These are phyloP conservation scores for Daldinia vernicosa DNA, from an alignment of 495 filamentous ascomycete species.

Conservation along the genomic window DNA sequence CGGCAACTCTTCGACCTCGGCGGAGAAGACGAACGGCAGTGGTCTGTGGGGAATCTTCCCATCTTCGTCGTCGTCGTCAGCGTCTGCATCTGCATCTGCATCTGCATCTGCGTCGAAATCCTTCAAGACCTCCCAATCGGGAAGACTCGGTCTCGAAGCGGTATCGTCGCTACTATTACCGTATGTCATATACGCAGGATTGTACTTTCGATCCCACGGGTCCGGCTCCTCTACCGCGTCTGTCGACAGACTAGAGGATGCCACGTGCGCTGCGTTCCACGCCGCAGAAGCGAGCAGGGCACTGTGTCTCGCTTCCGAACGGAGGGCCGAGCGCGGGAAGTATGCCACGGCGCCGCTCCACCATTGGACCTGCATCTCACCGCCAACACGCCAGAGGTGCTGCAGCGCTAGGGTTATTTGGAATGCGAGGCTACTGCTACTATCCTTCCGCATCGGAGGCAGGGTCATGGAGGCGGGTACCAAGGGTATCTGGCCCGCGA, in stretches of 20 bases:
- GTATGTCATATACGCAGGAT: slow-evolving; percentile 51
- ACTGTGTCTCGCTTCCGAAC: slow-evolving; percentile 22
- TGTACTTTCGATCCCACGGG: slow-evolving; percentile 75
- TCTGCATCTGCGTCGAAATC: slow-evolving; percentile 39
- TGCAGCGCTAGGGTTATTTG: slow-evolving; percentile 73
- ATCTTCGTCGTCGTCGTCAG: slow-evolving; percentile 11
- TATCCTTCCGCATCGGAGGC: slow-evolving; percentile 29
- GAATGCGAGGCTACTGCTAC: slow-evolving; percentile 36
- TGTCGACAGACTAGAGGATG: background rate
- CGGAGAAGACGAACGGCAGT: slow-evolving; percentile 73
- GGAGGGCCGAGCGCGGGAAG: slow-evolving; percentile 52
- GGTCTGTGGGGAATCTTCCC: slow-evolving; percentile 2
- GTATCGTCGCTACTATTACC: slow-evolving; percentile 23
- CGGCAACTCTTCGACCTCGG: slow-evolving; percentile 76
- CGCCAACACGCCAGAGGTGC: slow-evolving; percentile 87
- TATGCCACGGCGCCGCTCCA: slow-evolving; percentile 80
- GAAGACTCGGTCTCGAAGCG: slow-evolving; percentile 38
- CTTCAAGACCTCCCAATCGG: slow-evolving; percentile 48
- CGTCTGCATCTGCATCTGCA: slow-evolving; percentile 21
- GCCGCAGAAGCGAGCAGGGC: slow-evolving; percentile 42
- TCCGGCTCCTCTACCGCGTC: slow-evolving; percentile 63
- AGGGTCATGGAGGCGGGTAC: slow-evolving; percentile 82
- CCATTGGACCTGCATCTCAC: slow-evolving; percentile 73
- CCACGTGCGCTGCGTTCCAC: slow-evolving; percentile 50
- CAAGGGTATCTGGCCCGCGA: slow-evolving; percentile 93